Percentiles rank a stretch among this genome's conserved stretches.
phyloP scores from a whole-genome alignment of 78 protist species.

The Planoprotostelium fungivorum region DNA sequence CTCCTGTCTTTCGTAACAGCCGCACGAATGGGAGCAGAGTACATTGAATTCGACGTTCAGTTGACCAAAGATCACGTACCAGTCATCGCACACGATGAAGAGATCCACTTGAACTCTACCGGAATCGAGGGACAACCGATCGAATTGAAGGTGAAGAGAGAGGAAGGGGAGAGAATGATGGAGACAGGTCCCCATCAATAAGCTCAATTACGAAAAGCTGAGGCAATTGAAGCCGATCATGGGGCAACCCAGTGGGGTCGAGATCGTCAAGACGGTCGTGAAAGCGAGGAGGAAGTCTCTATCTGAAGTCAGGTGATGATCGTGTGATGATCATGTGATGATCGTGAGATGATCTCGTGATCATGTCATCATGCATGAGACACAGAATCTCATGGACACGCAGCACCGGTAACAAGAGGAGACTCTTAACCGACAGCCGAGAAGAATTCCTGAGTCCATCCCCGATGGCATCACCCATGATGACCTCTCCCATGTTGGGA shows the following conservation, averaged over 20 bases:
- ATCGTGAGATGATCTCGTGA: too few relatives aligned
- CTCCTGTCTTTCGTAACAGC: constrained; percentile 69
- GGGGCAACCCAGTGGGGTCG: not conserved
- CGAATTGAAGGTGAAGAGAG: not conserved
- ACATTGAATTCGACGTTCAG: constrained; percentile 75
- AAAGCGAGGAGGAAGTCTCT: not conserved
- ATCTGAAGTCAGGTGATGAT: not conserved
- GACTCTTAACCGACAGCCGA: too few relatives aligned
- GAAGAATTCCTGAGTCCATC: too few relatives aligned
- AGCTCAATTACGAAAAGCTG: not conserved
- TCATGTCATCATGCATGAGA: too few relatives aligned
- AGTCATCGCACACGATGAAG: constrained; percentile 68
- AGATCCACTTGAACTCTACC: constrained; percentile 2
- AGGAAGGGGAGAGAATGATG: not conserved
- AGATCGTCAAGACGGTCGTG: not conserved
- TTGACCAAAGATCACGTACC: constrained; percentile 50
- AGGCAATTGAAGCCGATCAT: not conserved
- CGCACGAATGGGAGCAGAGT: constrained; percentile 60
- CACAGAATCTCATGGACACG: too few relatives aligned
- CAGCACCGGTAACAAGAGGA: too few relatives aligned
- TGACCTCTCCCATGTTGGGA: not conserved
- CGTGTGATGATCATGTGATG: not conserved
- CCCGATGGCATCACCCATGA: not conserved
- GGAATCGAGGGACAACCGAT: not conserved
- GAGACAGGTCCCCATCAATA: not conserved